Evolutionary conservation across 2,329 filamentous ascomycete genomes (phyloP).

Genomic region (Juglanconis oblonga): DNA sequence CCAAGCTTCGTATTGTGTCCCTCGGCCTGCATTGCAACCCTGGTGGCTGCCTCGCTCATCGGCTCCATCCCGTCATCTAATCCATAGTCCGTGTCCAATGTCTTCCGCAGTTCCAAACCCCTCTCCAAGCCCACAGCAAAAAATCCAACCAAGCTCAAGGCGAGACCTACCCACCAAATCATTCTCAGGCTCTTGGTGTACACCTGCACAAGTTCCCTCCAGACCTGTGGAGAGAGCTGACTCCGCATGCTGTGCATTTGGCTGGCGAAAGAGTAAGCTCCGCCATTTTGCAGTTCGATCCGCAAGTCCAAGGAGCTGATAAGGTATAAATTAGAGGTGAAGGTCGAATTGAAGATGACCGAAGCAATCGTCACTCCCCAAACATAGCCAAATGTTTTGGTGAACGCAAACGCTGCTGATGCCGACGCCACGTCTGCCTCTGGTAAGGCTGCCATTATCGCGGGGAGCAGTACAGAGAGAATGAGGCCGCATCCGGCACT

Average conservation of each 20-base stretch:
- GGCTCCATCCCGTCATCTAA: too few species aligned
- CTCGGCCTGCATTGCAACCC: too few species aligned
- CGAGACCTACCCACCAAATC: background rate
- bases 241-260: background rate
- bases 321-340: background rate
- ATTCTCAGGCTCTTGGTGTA: background rate
- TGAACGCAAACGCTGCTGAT: conserved; percentile 32
- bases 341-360: conserved; percentile 29
- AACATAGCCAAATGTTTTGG: conserved; percentile 36
- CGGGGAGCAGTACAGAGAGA: conserved; percentile 33
- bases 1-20: too few species aligned
- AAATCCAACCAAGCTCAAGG: background rate
- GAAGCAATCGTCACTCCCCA: conserved; percentile 37
- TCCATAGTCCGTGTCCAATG: background rate
- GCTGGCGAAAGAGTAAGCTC: background rate
- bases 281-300: background rate
- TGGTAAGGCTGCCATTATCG: conserved; percentile 29
- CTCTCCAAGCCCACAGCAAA: background rate
- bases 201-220: background rate
- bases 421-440: conserved; percentile 28
- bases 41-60: too few species aligned
- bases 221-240: background rate
- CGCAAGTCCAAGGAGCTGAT: background rate
- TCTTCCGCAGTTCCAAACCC: background rate
- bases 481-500: conserved; percentile 23